Evolutionary conservation across 169 alveolate species (phyloP).

Genomic region (Plasmodium knowlesi): DNA sequence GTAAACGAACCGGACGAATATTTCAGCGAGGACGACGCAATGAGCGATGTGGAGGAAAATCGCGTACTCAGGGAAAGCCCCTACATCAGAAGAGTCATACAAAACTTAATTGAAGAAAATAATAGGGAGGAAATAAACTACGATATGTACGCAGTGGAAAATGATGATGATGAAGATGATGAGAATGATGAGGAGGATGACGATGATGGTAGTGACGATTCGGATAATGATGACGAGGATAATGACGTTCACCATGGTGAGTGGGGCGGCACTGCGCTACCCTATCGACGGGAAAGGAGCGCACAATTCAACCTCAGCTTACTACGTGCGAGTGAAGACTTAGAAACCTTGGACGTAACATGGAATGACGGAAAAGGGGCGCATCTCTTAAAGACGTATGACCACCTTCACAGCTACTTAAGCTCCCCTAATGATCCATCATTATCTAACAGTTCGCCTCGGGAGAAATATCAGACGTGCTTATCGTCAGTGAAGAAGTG

Average conservation of each 20-base stretch:
- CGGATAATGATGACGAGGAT: neutral
- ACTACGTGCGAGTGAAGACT: slow-evolving; percentile 14
- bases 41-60: slow-evolving; percentile 45
- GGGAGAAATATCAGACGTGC: slow-evolving; percentile 9
- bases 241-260: too few species aligned
- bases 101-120: slow-evolving; percentile 32
- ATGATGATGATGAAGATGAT: neutral
- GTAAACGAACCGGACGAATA: neutral
- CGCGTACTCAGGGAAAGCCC: slow-evolving; percentile 12
- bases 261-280: neutral
- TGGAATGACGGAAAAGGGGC: slow-evolving; percentile 39
- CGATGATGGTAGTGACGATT: neutral
- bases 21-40: slow-evolving; percentile 30
- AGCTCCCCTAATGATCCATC: neutral
- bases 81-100: slow-evolving; percentile 15
- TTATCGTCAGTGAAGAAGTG: neutral
- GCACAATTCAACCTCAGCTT: neutral
- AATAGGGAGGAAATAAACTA: slow-evolving; percentile 26
- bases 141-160: neutral
- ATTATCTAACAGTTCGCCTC: neutral
- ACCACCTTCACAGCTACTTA: neutral
- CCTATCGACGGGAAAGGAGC: neutral
- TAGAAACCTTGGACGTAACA: neutral
- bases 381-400: slow-evolving; percentile 2
- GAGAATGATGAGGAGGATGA: neutral